A percentile compares a stretch with the other conserved stretches of the same genome.
These are phyloP conservation scores for Agrocybe chaxingu DNA, from an alignment of 768 basidiomycete species.

Conservation along the genomic window DNA sequence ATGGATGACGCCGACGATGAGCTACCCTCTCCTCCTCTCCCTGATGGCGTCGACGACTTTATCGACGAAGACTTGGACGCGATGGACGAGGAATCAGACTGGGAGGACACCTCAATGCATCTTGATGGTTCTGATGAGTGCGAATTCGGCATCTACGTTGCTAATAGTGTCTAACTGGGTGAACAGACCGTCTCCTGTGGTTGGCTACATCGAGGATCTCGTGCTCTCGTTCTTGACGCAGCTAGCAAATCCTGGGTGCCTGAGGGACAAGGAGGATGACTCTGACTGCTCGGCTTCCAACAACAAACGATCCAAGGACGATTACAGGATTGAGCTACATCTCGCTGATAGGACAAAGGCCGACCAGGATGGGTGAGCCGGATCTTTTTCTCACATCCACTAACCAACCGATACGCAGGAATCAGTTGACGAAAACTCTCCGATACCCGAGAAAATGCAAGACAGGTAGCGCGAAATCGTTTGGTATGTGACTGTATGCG, in stretches of 20 bases:
- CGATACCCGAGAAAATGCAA: slow-evolving; percentile 33
- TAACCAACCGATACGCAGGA: slow-evolving; percentile 3
- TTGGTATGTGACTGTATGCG: slow-evolving; percentile 31
- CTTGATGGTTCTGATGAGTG: neutral
- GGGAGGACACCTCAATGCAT: neutral
- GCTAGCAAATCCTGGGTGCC: slow-evolving; percentile 21
- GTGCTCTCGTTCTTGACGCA: slow-evolving; percentile 34
- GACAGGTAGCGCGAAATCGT: slow-evolving; percentile 33
- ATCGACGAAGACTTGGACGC: slow-evolving; percentile 1
- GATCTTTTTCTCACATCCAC: neutral
- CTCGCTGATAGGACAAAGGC: slow-evolving; percentile 32
- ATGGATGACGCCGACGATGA: slow-evolving; percentile 2
- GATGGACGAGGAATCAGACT: neutral
- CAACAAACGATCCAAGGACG: slow-evolving; percentile 5
- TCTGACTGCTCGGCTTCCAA: slow-evolving; percentile 1
- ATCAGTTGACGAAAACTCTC: slow-evolving; percentile 20
- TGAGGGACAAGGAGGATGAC: slow-evolving; percentile 7
- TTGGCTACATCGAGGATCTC: slow-evolving; percentile 31
- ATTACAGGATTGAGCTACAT: slow-evolving; percentile 28
- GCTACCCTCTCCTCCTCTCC: neutral
- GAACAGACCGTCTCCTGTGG: slow-evolving; percentile 5
- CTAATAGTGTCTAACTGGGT: neutral
- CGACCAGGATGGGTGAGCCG: slow-evolving; percentile 22
- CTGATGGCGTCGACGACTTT: neutral
- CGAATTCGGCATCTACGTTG: neutral